These are phyloP conservation scores for Paramecium bursaria DNA, from an alignment of 73 alveolate genomes.

Conservation along the genomic window DNA sequence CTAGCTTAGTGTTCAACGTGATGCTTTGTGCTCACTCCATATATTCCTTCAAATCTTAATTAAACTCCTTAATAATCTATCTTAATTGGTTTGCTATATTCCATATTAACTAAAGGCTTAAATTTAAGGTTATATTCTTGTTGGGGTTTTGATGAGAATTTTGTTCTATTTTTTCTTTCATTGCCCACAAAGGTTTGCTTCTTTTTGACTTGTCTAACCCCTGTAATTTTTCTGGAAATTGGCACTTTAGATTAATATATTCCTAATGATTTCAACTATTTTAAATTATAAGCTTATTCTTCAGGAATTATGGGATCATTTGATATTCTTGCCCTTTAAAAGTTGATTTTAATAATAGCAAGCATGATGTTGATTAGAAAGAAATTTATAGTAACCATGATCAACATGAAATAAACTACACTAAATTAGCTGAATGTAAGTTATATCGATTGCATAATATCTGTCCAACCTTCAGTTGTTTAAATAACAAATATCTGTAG, in stretches of 20 bases:
- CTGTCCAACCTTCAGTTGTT: slow-evolving; percentile 89
- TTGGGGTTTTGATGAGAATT: too few species aligned
- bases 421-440: slow-evolving; percentile 67
- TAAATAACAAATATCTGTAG: slow-evolving; percentile 75
- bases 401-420: slow-evolving; percentile 79
- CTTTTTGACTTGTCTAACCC: too few species aligned
- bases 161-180: too few species aligned
- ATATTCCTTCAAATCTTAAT: slow-evolving; percentile 10
- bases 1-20: background rate
- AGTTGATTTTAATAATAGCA: slow-evolving; percentile 93
- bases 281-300: background rate
- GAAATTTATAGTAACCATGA: slow-evolving; percentile 91
- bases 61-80: background rate
- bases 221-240: too few species aligned
- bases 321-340: slow-evolving; percentile 87
- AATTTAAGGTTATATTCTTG: too few species aligned
- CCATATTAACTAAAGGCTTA: slow-evolving; percentile 1
- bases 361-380: slow-evolving; percentile 88
- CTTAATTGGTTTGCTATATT: slow-evolving; percentile 34
- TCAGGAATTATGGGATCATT: slow-evolving; percentile 53
- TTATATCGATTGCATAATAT: slow-evolving; percentile 66
- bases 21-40: slow-evolving; percentile 46
- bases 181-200: too few species aligned
- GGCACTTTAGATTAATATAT: too few species aligned
- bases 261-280: slow-evolving; percentile 67